A percentile compares a stretch with the other conserved stretches of the same genome.
These are phyloP conservation scores for Umbelopsis ramanniana DNA, from an alignment of 192 early-diverging fungal species.

Conservation along the genomic window DNA sequence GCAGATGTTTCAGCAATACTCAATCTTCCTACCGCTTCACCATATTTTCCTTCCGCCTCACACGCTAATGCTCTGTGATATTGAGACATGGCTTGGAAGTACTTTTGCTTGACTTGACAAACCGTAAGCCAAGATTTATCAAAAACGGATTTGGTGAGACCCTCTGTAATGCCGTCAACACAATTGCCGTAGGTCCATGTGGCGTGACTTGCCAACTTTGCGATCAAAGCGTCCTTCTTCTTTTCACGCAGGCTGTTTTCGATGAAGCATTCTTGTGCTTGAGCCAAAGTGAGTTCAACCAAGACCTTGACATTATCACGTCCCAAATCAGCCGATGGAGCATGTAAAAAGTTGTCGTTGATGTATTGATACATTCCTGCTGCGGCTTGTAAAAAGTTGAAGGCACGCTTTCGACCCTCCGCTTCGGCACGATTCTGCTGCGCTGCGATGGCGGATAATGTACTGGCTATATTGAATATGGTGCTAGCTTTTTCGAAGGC, in stretches of 20 bases:
- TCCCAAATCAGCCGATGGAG: conserved; percentile 90
- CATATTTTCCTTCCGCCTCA: conserved; percentile 82
- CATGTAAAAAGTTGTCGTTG: conserved; percentile 98
- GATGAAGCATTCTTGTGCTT: conserved; percentile 93
- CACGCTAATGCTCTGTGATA: conserved; percentile 80
- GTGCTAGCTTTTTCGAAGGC: conserved; percentile 97
- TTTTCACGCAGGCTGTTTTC: conserved; percentile 87
- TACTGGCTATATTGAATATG: conserved; percentile 93
- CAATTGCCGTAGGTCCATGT: conserved; percentile 76
- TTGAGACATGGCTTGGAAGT: conserved; percentile 87
- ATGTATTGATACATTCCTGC: conserved; percentile 96
- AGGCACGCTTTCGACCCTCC: conserved; percentile 79
- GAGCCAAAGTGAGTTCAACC: conserved; percentile 86
- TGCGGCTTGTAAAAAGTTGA: conserved; percentile 90
- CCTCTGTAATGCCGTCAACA: conserved; percentile 73
- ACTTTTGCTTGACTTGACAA: conserved; percentile 85
- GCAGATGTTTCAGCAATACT: conserved; percentile 78
- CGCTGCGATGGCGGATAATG: conserved; percentile 75
- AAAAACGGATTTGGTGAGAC: conserved; percentile 69
- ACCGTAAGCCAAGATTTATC: conserved; percentile 84
- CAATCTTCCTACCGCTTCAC: conserved; percentile 80
- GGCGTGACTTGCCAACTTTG: conserved; percentile 87
- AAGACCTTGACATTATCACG: conserved; percentile 88
- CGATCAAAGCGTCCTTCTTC: conserved; percentile 86
- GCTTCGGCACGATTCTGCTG: conserved; percentile 75